phyloP scores from a whole-genome alignment of 2,329 filamentous ascomycete genomes.

The Stagonosporopsis vannaccii region DNA sequence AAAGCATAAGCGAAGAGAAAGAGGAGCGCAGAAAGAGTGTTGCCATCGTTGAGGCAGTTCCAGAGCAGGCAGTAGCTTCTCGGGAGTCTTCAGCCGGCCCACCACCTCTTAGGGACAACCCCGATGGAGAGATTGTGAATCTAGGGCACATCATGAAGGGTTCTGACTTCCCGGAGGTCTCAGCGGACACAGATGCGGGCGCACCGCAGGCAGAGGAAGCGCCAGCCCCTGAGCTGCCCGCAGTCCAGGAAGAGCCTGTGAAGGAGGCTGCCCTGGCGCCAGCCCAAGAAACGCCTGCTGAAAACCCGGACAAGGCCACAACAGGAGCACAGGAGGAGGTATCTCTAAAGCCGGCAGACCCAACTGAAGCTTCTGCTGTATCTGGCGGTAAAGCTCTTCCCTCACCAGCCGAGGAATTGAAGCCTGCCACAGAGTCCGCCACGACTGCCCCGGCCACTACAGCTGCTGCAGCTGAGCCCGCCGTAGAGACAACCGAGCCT shows the following conservation, averaged over 20 bases:
- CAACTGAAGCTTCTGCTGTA: conserved; percentile 45
- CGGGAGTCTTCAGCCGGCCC: conserved; percentile 48
- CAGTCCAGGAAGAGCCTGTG: conserved; percentile 12
- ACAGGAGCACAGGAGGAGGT: conserved; percentile 53
- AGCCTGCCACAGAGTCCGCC: conserved; percentile 11
- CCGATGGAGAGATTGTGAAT: conserved; percentile 39
- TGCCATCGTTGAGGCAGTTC: conserved; percentile 49
- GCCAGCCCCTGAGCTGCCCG: conserved; percentile 8
- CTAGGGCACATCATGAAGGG: conserved; percentile 47
- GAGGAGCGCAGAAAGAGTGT: conserved; percentile 49
- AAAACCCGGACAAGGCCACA: conserved; percentile 55
- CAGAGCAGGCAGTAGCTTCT: conserved; percentile 53
- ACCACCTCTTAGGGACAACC: conserved; percentile 38
- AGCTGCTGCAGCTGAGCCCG: conserved; percentile 4
- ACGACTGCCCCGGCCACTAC: background rate
- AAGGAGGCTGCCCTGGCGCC: conserved; percentile 7
- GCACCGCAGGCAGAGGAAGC: conserved; percentile 12
- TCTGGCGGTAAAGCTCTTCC: conserved; percentile 50
- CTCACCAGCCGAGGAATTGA: conserved; percentile 37
- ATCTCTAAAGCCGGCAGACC: conserved; percentile 51
- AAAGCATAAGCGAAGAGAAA: conserved; percentile 51
- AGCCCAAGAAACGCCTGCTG: conserved; percentile 32
- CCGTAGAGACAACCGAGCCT: conserved; percentile 23
- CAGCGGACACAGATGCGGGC: conserved; percentile 17
- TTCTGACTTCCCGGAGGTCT: conserved; percentile 43